A percentile compares a stretch with the other conserved stretches of the same genome.
Conservation (phyloP, 176 grass and related monocot species). For the Dactylis glomerata region DNA sequence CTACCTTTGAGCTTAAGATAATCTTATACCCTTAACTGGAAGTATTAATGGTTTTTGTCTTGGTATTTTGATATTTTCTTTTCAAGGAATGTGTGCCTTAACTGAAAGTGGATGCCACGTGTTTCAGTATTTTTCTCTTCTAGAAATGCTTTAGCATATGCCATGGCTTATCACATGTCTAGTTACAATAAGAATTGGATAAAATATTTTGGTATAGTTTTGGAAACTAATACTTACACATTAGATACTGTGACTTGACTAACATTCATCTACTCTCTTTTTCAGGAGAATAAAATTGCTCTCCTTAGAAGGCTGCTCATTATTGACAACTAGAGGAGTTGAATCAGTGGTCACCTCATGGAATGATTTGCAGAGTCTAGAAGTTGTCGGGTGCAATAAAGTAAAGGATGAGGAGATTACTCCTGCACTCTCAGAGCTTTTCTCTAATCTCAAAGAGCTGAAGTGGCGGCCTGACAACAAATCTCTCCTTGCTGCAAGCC, state of each 20-base stretch:
- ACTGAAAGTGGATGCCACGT: neutral
- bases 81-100: neutral
- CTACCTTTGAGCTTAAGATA: neutral
- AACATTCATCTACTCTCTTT: neutral
- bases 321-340: conserved; percentile 64
- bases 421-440: conserved; percentile 67
- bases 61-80: neutral
- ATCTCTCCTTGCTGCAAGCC: conserved; percentile 57
- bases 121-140: neutral
- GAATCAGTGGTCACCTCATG: conserved; percentile 76
- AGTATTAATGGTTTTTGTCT: neutral
- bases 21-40: conserved; percentile 17
- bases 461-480: conserved; percentile 91
- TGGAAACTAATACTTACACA: conserved; percentile 9
- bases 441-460: conserved; percentile 85
- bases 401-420: conserved; percentile 80
- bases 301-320: conserved; percentile 76
- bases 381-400: conserved; percentile 70
- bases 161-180: neutral
- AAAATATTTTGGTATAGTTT: neutral
- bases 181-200: neutral
- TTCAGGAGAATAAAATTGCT: conserved; percentile 76
- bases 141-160: neutral
- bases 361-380: conserved; percentile 70
- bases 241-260: neutral